Evolutionary conservation across 2,329 filamentous ascomycete genomes (phyloP), one percentile per base, ranked within the genome.

Genomic region (Alternaria incomplexa): DNA sequence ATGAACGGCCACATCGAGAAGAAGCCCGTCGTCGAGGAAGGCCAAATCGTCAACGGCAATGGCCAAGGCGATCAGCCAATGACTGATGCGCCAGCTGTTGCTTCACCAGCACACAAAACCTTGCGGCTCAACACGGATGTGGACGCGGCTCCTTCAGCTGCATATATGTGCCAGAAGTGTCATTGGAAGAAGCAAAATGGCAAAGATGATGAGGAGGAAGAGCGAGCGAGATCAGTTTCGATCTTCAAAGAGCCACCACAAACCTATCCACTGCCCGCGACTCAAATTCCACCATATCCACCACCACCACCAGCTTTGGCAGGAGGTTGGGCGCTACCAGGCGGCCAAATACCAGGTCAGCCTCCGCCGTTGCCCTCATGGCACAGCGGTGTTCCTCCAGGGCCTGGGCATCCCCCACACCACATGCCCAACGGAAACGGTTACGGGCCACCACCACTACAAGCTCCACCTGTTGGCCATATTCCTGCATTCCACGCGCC

Each of bases 141-240:
- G 23, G 61, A 66, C 9, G 61, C 58, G 36, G 45, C 56, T 32
- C 59, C 52, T 8, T 46, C 69, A 43, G 43, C 58, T 13, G 60
- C 69, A 6, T 83, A 80, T 54, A 65, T 83, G n/a, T 85, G 83
- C 63, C 82, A 84, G 67, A 84, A 83, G 62, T 85, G 83, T 64
- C 82, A 84, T 66, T 80, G 82, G 76, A 81, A 81, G 71, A 81
- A 79, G 65, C 76, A 81, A 62, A 74, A 82, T 53, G 77, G 71
- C 10, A 69, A 72, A 3, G 71, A 77, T 53, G 71, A 74, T 9
- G 70, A 73, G 48, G 71, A 72, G 30, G 73, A 72, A 40, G 73
- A 76, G 56, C 71, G 73, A 52, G 70, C 76, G 56, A 68, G 67
- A 56, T 74, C 76, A 13, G 63, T 68, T 8, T 77, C 74, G 22